A percentile compares a stretch with the other conserved stretches of the same genome.
These are phyloP conservation scores for Penicillium cosmopolitanum DNA, from an alignment of 495 filamentous ascomycete genomes.

Conservation along the genomic window DNA sequence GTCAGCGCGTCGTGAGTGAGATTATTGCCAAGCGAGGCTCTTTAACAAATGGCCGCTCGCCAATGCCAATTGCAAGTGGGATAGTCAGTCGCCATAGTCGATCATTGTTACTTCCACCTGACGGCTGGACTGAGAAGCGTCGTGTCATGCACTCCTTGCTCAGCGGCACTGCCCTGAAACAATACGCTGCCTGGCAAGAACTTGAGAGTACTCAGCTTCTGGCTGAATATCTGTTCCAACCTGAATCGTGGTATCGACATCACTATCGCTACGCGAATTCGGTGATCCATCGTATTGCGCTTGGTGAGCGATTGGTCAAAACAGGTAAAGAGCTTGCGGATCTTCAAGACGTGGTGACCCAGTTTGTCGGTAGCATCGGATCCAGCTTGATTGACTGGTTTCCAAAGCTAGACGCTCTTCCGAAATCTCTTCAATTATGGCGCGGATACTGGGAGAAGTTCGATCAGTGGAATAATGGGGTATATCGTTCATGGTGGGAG, in stretches of 20 bases:
- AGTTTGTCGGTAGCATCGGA: conserved; percentile 34
- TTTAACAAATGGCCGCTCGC: conserved; percentile 37
- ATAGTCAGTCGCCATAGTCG: conserved; percentile 38
- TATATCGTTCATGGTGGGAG: conserved; percentile 43
- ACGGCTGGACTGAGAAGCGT: conserved; percentile 35
- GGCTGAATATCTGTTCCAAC: conserved; percentile 35
- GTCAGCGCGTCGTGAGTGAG: conserved; percentile 33
- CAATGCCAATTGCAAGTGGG: conserved; percentile 38
- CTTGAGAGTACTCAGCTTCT: conserved; percentile 44
- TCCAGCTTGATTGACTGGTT: conserved; percentile 42
- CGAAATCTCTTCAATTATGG: conserved; percentile 44
- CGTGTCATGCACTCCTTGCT: conserved; percentile 49
- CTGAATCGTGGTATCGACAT: conserved; percentile 41
- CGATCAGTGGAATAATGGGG: conserved; percentile 30
- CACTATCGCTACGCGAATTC: conserved; percentile 48
- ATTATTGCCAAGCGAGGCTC: conserved; percentile 37
- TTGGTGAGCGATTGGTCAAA: conserved; percentile 29
- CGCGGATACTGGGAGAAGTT: conserved; percentile 36
- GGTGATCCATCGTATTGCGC: conserved; percentile 41
- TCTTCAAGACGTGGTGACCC: conserved; percentile 29
- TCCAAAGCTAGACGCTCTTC: conserved; percentile 38
- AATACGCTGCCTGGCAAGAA: conserved; percentile 44
- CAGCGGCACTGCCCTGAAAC: conserved; percentile 34
- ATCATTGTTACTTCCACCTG: conserved; percentile 31
- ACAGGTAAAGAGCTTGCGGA: conserved; percentile 28